Conservation (phyloP, 176 grass and related monocot species). For the Coix lacrymajobi region DNA sequence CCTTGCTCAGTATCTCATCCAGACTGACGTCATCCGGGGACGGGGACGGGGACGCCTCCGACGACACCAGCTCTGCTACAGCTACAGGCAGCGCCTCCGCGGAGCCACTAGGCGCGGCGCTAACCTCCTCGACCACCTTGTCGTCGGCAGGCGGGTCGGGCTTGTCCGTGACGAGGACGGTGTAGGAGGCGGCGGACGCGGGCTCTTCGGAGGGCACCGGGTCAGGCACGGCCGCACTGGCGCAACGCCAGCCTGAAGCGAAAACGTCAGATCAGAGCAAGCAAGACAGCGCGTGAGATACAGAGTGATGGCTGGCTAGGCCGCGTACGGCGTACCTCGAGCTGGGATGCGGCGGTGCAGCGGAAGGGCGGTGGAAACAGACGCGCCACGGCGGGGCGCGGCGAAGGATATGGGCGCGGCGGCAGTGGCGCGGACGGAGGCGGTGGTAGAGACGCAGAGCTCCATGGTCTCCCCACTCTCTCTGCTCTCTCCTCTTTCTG, state of each 20-base stretch:
- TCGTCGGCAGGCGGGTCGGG: slow-evolving; percentile 18
- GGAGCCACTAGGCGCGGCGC: neutral
- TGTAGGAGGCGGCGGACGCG: neutral
- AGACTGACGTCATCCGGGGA: neutral
- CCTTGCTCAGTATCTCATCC: slow-evolving; percentile 45
- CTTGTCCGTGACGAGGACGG: slow-evolving; percentile 41
- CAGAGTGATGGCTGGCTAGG: rapidly evolving
- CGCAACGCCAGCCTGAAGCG: slow-evolving; percentile 31
- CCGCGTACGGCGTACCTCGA: slow-evolving; percentile 6
- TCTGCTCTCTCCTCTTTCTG: neutral
- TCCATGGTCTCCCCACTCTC: slow-evolving; percentile 5
- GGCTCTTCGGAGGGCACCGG: slow-evolving; percentile 37
- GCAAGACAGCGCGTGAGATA: neutral
- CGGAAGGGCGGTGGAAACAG: neutral
- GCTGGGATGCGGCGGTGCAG: neutral
- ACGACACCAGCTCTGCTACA: neutral
- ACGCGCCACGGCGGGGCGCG: neutral
- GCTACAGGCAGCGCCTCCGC: slow-evolving; percentile 23
- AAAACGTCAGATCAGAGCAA: neutral
- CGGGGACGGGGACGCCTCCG: neutral
- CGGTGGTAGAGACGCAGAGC: slow-evolving; percentile 35
- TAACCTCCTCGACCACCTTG: neutral
- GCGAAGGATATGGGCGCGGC: slow-evolving; percentile 10
- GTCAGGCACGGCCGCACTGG: slow-evolving; percentile 11
- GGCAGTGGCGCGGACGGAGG: slow-evolving; percentile 18